Evolutionary conservation across 495 filamentous ascomycete species (phyloP), one percentile per base, ranked within the genome.

Genomic region (Lasiosphaeria ovina): DNA sequence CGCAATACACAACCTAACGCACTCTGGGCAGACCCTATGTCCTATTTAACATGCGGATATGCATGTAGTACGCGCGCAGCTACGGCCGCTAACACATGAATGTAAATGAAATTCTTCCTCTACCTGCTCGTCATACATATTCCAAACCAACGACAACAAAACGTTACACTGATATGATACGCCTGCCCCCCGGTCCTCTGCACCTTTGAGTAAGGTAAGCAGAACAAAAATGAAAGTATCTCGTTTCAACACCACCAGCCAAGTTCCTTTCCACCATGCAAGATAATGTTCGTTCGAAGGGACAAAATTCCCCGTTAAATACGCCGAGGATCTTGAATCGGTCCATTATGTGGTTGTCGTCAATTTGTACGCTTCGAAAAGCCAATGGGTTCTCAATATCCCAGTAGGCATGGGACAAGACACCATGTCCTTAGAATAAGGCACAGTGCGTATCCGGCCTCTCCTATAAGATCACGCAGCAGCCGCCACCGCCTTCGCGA

Each of bases 381-480:
- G 11, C 5, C 12, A 11, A 11, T 47, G 44, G 44, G 12, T 47
- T 11, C 38, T 42, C 8, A 8, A 9, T 47, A 11, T n/a, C 5
- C 11, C 6, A 14, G 16, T 14, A 3, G 12, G 44, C 12, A n/a
- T 11, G 44, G 16, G 44, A 14, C 44, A n/a, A 47, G 44, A n/a
- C 44, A 47, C 12, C 4, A 14, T 5, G 44, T n/a, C 12, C 12
- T 5, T n/a, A 3, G 12, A 47, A n/a, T n/a, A 14, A 47, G 12
- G 16, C 24, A 47, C 0, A 47, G 35, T 16, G 33, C 34, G 16
- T 10, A 36, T 16, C 32, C 3, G 44, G 44, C 38, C 17, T 36
- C 51, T 38, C n/a, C 70, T 66, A 78, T 87, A 83, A 92, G 75
- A 92, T 83, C 54, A 95, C 89, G 55, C 93, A 85, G 74, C 92